A percentile compares a stretch with the other conserved stretches of the same genome.
phyloP scores from a whole-genome alignment of 768 basidiomycete genomes.

The Serendipita sp. region DNA sequence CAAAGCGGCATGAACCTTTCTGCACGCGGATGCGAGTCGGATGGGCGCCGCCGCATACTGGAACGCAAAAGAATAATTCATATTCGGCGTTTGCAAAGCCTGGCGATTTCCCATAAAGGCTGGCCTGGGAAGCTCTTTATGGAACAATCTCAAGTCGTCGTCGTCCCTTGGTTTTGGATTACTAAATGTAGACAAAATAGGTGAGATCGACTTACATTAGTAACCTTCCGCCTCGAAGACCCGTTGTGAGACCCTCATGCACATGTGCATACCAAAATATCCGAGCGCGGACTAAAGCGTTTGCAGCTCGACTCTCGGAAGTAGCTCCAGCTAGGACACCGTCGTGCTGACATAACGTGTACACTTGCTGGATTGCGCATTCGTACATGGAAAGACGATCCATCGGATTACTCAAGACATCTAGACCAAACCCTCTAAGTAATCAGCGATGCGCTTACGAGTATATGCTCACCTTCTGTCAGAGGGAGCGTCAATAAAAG shows the following conservation, averaged over 20 bases:
- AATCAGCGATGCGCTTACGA: background rate
- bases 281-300: slow-evolving; percentile 47
- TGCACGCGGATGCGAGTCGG: slow-evolving; percentile 58
- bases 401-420: slow-evolving; percentile 17
- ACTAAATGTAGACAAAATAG: background rate
- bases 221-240: slow-evolving; percentile 70
- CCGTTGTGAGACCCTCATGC: slow-evolving; percentile 71
- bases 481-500: slow-evolving; percentile 69
- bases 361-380: slow-evolving; percentile 66
- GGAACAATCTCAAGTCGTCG: slow-evolving; percentile 64
- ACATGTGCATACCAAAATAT: slow-evolving; percentile 80
- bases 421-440: background rate
- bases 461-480: slow-evolving; percentile 50
- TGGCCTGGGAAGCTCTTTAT: slow-evolving; percentile 23
- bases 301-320: slow-evolving; percentile 14
- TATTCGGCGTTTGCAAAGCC: slow-evolving; percentile 23
- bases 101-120: slow-evolving; percentile 7
- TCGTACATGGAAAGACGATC: slow-evolving; percentile 52
- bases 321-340: slow-evolving; percentile 25
- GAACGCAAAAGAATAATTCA: slow-evolving; percentile 37
- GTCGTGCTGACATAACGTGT: slow-evolving; percentile 47
- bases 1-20: slow-evolving; percentile 59
- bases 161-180: slow-evolving; percentile 33
- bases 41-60: slow-evolving; percentile 56
- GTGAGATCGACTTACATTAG: slow-evolving; percentile 40